phyloP scores from a whole-genome alignment of 805 yeast genomes.

The Starmerella bombicola region DNA sequence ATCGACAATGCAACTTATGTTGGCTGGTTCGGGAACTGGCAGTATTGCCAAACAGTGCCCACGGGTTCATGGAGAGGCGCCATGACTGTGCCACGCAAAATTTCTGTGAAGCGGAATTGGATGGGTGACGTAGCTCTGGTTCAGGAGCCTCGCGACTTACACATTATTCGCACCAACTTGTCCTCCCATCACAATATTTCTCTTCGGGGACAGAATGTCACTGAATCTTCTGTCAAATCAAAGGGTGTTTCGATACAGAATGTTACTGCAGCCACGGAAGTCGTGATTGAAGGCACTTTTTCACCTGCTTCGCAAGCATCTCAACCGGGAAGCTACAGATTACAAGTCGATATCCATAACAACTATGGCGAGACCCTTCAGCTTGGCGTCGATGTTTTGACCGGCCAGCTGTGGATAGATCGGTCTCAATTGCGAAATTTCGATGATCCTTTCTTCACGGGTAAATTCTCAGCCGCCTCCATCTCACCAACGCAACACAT shows the following conservation, averaged over 20 bases:
- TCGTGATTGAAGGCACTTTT: constrained; percentile 3
- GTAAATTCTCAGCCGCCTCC: constrained; percentile 14
- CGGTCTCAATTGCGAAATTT: constrained; percentile 13
- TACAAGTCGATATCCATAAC: constrained; percentile 8
- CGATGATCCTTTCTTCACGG: constrained; percentile 16
- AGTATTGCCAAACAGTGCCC: constrained; percentile 31
- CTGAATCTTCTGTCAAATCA: background rate
- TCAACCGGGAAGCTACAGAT: constrained; percentile 4
- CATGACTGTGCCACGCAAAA: constrained; percentile 25
- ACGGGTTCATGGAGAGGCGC: constrained; percentile 31
- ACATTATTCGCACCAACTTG: constrained; percentile 1
- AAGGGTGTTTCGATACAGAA: background rate
- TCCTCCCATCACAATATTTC: background rate
- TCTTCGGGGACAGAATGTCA: too few relatives aligned
- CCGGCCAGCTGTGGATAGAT: constrained; percentile 17
- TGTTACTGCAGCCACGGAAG: constrained; percentile 6
- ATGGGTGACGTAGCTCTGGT: constrained; percentile 4
- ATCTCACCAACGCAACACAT: constrained; percentile 1
- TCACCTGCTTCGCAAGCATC: too few relatives aligned
- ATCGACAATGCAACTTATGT: constrained; percentile 27
- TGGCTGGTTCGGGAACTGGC: constrained; percentile 38
- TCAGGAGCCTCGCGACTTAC: constrained; percentile 13
- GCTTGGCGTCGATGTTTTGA: constrained; percentile 12
- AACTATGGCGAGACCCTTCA: constrained; percentile 7
- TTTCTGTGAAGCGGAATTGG: constrained; percentile 9